Percentiles rank a stretch among this genome's conserved stretches.
Evolutionary conservation across 169 alveolate genomes (phyloP).

Genomic region (Eimeria falciformis): DNA sequence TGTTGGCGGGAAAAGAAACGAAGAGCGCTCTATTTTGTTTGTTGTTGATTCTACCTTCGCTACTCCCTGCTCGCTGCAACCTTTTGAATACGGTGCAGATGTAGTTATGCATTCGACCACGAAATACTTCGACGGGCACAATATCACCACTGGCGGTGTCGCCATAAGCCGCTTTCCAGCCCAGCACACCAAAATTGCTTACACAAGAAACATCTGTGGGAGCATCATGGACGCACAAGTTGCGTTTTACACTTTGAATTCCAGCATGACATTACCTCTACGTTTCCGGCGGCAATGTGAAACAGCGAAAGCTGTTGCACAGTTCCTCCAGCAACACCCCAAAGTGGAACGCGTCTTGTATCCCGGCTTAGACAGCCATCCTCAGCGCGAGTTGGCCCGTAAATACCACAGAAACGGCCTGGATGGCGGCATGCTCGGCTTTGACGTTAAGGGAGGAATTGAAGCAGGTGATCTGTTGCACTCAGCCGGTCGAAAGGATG

Average conservation of each 20-base stretch:
- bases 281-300: slow-evolving; percentile 81
- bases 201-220: slow-evolving; percentile 83
- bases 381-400: slow-evolving; percentile 83
- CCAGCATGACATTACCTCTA: slow-evolving; percentile 80
- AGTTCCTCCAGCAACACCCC: slow-evolving; percentile 79
- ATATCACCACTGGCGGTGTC: slow-evolving; percentile 83
- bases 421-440: slow-evolving; percentile 85
- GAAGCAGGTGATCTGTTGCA: slow-evolving; percentile 44
- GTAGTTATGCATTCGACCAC: slow-evolving; percentile 82
- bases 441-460: slow-evolving; percentile 78
- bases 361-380: slow-evolving; percentile 84
- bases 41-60: slow-evolving; percentile 86
- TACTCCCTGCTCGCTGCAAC: slow-evolving; percentile 81
- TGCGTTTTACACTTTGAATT: slow-evolving; percentile 81
- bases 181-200: slow-evolving; percentile 75
- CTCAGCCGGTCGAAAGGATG: too few species aligned
- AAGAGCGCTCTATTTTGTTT: background rate
- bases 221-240: slow-evolving; percentile 83
- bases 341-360: slow-evolving; percentile 76
- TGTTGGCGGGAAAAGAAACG: background rate
- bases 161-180: slow-evolving; percentile 74
- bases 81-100: slow-evolving; percentile 82
- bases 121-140: slow-evolving; percentile 86
- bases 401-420: slow-evolving; percentile 81
- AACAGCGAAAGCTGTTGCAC: slow-evolving; percentile 82